Evolutionary conservation across 805 yeast genomes (phyloP).

Genomic region (Kockiozyma suomiensis): DNA sequence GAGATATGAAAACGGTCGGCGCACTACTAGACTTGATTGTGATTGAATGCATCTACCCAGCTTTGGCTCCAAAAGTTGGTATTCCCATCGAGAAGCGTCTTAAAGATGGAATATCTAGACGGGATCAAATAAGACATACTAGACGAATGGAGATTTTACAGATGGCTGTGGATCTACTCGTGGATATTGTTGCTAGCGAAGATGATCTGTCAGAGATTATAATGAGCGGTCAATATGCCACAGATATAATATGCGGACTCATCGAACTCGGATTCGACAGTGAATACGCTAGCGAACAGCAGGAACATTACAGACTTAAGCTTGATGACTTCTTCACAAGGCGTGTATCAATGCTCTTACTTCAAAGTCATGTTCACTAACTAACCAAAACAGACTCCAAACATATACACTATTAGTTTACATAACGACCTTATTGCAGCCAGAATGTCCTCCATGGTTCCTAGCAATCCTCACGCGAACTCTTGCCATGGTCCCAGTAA

Average conservation of each 20-base stretch:
- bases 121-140: neutral
- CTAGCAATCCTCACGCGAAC: constrained; percentile 51
- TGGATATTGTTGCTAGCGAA: constrained; percentile 30
- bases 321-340: constrained; percentile 17
- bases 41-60: constrained; percentile 70
- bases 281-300: constrained; percentile 1
- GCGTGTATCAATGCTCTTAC: neutral
- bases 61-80: constrained; percentile 58
- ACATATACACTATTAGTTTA: constrained; percentile 68
- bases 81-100: constrained; percentile 66
- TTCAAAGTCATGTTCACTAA: neutral
- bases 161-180: constrained; percentile 26
- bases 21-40: constrained; percentile 65
- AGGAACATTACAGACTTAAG: neutral
- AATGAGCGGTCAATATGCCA: constrained; percentile 38
- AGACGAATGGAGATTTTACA: constrained; percentile 11
- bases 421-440: constrained; percentile 60
- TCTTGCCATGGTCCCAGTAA: constrained; percentile 57
- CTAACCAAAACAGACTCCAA: constrained; percentile 39
- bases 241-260: constrained; percentile 39
- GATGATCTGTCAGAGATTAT: constrained; percentile 40
- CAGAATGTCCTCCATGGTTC: constrained; percentile 53
- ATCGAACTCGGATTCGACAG: constrained; percentile 38
- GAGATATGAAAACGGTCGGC: constrained; percentile 78
- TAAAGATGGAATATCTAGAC: constrained; percentile 37